phyloP scores from a whole-genome alignment of 768 basidiomycete species.

The Royoungia palumana region DNA sequence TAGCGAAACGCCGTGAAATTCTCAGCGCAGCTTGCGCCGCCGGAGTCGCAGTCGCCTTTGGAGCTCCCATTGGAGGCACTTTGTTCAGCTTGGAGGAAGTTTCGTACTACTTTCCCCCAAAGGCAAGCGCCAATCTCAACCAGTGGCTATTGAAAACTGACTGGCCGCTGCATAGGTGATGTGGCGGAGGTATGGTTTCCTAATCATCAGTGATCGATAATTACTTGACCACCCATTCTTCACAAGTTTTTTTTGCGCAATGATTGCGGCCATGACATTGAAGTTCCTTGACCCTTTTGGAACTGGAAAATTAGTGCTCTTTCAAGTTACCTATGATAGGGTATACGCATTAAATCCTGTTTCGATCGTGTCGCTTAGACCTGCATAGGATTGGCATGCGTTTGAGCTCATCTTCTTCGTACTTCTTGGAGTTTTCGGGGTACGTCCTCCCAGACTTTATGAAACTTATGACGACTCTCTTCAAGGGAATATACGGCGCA shows the following conservation, averaged over 20 bases:
- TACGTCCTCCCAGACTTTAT: conserved; percentile 34
- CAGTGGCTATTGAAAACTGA: neutral
- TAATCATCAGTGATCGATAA: neutral
- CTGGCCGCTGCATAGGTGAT: conserved; percentile 53
- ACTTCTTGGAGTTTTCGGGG: conserved; percentile 85
- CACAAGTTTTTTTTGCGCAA: conserved; percentile 93
- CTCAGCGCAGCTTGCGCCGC: conserved; percentile 95
- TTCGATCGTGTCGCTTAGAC: conserved; percentile 2
- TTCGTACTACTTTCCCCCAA: conserved; percentile 94
- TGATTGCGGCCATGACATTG: conserved; percentile 94
- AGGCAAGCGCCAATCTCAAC: conserved; percentile 41
- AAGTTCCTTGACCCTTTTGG: conserved; percentile 93
- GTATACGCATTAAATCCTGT: conserved; percentile 32
- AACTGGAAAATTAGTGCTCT: conserved; percentile 89
- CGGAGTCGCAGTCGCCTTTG: conserved; percentile 96
- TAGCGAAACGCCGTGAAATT: conserved; percentile 91
- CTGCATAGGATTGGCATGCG: conserved; percentile 83
- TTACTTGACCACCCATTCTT: conserved; percentile 8
- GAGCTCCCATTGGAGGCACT: conserved; percentile 93
- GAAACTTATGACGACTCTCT: conserved; percentile 6
- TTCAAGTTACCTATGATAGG: conserved; percentile 87
- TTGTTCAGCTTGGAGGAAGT: conserved; percentile 94
- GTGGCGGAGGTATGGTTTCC: conserved; percentile 75
- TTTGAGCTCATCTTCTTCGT: conserved; percentile 85
- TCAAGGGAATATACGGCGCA: conserved; percentile 89